Percentiles rank a stretch among this genome's conserved stretches.
phyloP scores from a whole-genome alignment of 2,329 filamentous ascomycete species.

The Colletotrichum kahawae region DNA sequence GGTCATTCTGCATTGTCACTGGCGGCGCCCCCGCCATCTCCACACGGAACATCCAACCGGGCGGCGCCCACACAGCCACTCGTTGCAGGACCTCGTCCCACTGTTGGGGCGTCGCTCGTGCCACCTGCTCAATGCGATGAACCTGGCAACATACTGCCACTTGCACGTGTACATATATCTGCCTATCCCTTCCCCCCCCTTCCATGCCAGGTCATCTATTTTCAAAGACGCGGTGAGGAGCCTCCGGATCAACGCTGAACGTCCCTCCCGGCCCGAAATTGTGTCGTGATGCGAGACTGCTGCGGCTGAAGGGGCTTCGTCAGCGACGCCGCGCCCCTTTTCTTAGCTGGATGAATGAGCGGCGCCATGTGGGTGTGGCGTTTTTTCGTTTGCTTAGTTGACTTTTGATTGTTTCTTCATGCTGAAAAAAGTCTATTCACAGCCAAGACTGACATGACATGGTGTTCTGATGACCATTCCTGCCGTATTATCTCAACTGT shows the following conservation, averaged over 20 bases:
- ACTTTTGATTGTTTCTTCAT: neutral
- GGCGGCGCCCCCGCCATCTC: neutral
- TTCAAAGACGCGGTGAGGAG: neutral
- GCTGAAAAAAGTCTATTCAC: neutral
- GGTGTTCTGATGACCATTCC: neutral
- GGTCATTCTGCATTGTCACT: neutral
- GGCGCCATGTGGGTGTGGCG: neutral
- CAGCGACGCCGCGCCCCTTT: neutral
- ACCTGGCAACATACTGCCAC: neutral
- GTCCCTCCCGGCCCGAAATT: neutral
- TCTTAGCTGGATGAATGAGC: neutral
- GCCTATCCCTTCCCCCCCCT: neutral
- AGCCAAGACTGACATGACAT: neutral
- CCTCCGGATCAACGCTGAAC: neutral
- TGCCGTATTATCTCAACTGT: neutral
- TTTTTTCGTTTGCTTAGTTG: neutral
- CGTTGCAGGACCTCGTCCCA: conserved; percentile 14
- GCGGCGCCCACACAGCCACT: neutral
- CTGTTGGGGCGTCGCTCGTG: conserved; percentile 13
- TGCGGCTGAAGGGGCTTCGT: neutral
- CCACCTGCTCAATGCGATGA: conserved; percentile 17
- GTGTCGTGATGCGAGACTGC: neutral
- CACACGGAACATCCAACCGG: neutral
- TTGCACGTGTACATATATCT: neutral
- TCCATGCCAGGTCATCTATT: neutral